These are phyloP conservation scores for Nannochloris sp. DNA, from an alignment of 139 green algal species.

Conservation along the genomic window DNA sequence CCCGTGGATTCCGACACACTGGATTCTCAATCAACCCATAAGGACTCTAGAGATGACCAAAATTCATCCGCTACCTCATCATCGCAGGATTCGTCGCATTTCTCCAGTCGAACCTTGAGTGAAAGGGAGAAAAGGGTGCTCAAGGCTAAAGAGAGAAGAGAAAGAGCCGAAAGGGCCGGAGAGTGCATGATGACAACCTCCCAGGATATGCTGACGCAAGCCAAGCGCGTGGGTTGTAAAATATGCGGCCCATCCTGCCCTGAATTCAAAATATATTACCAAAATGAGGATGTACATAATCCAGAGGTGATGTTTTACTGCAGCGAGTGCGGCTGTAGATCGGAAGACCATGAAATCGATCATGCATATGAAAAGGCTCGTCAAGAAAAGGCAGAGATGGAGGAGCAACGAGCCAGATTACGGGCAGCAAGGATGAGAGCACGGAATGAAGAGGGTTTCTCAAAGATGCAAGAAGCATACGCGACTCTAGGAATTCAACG, in stretches of 20 bases:
- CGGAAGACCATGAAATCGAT: slow-evolving; percentile 17
- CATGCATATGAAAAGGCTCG: not conserved
- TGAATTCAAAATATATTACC: slow-evolving; percentile 6
- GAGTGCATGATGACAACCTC: slow-evolving; percentile 10
- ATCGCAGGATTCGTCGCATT: not conserved
- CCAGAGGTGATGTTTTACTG: slow-evolving; percentile 30
- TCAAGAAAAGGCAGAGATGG: not conserved
- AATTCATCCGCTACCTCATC: not conserved
- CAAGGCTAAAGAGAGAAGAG: not conserved
- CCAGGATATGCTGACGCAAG: slow-evolving; percentile 14
- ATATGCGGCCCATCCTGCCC: slow-evolving; percentile 11
- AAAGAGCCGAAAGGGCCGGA: slow-evolving; percentile 1
- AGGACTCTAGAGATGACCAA: no score
- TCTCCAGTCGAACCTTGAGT: not conserved
- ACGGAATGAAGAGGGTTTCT: not conserved
- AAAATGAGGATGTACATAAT: slow-evolving; percentile 19
- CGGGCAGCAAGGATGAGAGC: not conserved
- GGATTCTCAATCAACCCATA: no score
- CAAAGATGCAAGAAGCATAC: slow-evolving; percentile 11
- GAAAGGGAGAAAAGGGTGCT: slow-evolving; percentile 8
- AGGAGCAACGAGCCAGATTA: not conserved
- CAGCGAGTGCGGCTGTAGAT: slow-evolving; percentile 17
- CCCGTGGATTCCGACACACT: no score
- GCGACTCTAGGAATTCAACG: slow-evolving; percentile 5
- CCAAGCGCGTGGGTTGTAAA: slow-evolving; percentile 1